phyloP scores from a whole-genome alignment of 164 flowering plant species.

The Vitis rupestris region DNA sequence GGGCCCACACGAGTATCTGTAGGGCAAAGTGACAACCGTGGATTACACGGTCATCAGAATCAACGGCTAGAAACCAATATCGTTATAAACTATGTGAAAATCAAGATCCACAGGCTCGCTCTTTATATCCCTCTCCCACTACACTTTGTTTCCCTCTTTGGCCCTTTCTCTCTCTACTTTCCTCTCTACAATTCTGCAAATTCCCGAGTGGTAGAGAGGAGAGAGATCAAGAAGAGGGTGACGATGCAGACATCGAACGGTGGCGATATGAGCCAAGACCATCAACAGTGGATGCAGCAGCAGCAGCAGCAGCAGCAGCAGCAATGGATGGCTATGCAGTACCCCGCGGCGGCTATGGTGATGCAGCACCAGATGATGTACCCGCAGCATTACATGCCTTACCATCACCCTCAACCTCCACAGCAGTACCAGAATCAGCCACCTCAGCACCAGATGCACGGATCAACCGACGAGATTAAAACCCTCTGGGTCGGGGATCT shows the following conservation, averaged over 20 bases:
- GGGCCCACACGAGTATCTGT: no score
- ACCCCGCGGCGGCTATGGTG: conserved; percentile 57
- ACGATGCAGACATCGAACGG: conserved; percentile 37
- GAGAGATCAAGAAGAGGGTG: background rate
- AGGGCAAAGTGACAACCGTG: no score
- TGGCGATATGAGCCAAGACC: conserved; percentile 25
- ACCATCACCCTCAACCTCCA: conserved; percentile 16
- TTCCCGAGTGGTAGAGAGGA: conserved; percentile 8
- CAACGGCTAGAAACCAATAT: no score
- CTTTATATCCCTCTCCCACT: background rate
- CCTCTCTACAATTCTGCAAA: background rate
- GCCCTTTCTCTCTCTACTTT: conserved; percentile 9
- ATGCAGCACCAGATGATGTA: conserved; percentile 69
- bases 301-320: conserved; percentile 38
- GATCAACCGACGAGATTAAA: conserved; percentile 36
- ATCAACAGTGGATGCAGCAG: conserved; percentile 25
- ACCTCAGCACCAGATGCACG: conserved; percentile 19
- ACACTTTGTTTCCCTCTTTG: background rate
- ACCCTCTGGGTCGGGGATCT: conserved; percentile 71
- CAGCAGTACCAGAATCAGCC: conserved; percentile 14
- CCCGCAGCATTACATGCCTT: conserved; percentile 42
- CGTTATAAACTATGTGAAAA: no score
- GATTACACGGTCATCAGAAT: no score
- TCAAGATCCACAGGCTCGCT: no score
- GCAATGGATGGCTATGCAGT: conserved; percentile 48